Conservation (phyloP, 1,284 basidiomycete genomes). For the Fomitiporia mediterranea region DNA sequence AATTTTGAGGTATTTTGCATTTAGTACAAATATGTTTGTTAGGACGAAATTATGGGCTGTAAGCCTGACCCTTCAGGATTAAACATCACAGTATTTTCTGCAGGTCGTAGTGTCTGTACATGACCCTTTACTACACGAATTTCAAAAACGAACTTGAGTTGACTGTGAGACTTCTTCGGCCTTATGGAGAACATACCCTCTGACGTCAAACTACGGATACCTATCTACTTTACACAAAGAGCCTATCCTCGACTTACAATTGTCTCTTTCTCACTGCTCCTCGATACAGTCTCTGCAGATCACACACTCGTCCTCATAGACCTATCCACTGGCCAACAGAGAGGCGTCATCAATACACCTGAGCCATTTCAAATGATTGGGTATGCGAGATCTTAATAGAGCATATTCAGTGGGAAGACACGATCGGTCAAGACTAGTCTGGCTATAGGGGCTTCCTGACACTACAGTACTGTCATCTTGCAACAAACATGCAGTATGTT, state of each 20-base stretch:
- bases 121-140: constrained; percentile 21
- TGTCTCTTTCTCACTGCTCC: constrained; percentile 67
- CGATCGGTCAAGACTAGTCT: too few relatives aligned
- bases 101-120: constrained; percentile 74
- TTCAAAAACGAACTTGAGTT: constrained; percentile 2
- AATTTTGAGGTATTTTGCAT: neutral
- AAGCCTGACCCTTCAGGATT: constrained; percentile 79
- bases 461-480: too few relatives aligned
- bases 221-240: constrained; percentile 72
- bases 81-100: constrained; percentile 79
- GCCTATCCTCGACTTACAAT: constrained; percentile 75
- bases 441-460: too few relatives aligned
- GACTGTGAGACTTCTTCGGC: constrained; percentile 38
- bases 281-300: constrained; percentile 85
- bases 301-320: constrained; percentile 73
- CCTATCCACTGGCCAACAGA: constrained; percentile 73
- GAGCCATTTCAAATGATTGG: too few relatives aligned
- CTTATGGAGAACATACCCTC: constrained; percentile 75
- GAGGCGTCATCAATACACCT: constrained; percentile 84
- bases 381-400: too few relatives aligned
- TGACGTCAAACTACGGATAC: constrained; percentile 79
- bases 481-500: too few relatives aligned
- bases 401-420: too few relatives aligned
- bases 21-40: neutral
- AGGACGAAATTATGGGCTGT: constrained; percentile 77